Conservation (phyloP, 805 yeast species). For the Candida sanyiensis region DNA sequence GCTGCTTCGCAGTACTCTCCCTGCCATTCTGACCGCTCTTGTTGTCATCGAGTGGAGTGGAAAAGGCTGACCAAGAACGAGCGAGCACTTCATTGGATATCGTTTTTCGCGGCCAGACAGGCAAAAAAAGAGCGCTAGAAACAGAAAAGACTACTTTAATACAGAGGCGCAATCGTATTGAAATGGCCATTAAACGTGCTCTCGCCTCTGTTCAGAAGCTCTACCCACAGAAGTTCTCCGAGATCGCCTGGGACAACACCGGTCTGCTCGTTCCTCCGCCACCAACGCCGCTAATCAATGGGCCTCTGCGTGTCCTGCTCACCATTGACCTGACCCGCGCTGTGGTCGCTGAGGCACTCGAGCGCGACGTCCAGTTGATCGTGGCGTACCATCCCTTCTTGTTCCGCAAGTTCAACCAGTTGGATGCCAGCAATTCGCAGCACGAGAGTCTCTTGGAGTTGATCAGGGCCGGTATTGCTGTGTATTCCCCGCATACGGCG, state of each 20-base stretch:
- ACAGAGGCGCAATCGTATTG: too few species aligned
- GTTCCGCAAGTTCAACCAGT: conserved; percentile 76
- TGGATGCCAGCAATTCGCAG: conserved; percentile 55
- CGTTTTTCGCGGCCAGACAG: too few species aligned
- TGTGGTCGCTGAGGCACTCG: conserved; percentile 83
- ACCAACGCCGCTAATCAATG: conserved; percentile 8
- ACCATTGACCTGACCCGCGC: conserved; percentile 80
- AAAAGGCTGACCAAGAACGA: too few species aligned
- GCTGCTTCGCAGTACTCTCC: background rate
- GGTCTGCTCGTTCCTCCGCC: conserved; percentile 67
- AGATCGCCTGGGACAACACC: conserved; percentile 90
- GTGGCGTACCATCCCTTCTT: conserved; percentile 94
- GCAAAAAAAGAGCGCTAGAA: too few species aligned
- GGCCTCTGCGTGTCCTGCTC: conserved; percentile 40
- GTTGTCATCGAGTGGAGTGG: too few species aligned
- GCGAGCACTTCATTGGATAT: too few species aligned
- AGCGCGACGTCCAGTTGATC: conserved; percentile 46
- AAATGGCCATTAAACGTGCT: conserved; percentile 37
- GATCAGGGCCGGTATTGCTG: conserved; percentile 74
- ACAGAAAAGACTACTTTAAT: too few species aligned
- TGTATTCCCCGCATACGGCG: conserved; percentile 94
- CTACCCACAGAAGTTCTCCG: conserved; percentile 83
- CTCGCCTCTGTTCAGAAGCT: conserved; percentile 55
- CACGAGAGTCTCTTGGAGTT: conserved; percentile 69
- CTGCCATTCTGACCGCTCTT: conserved; percentile 1